These are phyloP conservation scores for Boletus sp. DNA, from an alignment of 1,284 basidiomycete genomes.

Conservation along the genomic window DNA sequence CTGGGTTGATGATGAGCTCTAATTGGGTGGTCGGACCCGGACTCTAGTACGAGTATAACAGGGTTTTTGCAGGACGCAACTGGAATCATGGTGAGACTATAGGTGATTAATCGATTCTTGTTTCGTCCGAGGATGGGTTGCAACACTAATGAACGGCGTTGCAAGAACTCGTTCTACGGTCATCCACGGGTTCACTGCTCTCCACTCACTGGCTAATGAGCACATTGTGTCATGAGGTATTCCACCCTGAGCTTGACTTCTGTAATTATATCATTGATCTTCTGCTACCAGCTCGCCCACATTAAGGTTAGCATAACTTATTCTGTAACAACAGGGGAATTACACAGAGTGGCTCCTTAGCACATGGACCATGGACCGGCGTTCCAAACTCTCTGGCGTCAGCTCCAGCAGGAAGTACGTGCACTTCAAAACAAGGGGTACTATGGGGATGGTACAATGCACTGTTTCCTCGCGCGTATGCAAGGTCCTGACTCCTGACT, in stretches of 20 bases:
- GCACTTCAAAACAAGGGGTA: slow-evolving; percentile 73
- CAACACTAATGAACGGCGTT: background rate
- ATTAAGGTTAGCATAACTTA: slow-evolving; percentile 57
- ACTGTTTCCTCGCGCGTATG: slow-evolving; percentile 2
- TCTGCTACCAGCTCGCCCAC: slow-evolving; percentile 63
- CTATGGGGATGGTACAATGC: slow-evolving; percentile 70
- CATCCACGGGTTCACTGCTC: slow-evolving; percentile 59
- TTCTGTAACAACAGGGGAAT: slow-evolving; percentile 1
- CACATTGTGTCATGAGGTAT: slow-evolving; percentile 82
- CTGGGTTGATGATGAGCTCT: background rate
- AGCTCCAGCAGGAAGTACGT: slow-evolving; percentile 64
- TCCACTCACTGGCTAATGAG: slow-evolving; percentile 72
- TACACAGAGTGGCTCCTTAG: slow-evolving; percentile 41
- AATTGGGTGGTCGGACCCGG: slow-evolving; percentile 12
- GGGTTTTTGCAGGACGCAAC: slow-evolving; percentile 77
- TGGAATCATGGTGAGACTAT: slow-evolving; percentile 81
- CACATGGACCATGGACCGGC: slow-evolving; percentile 77
- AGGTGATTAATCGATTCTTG: slow-evolving; percentile 52
- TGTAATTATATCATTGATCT: slow-evolving; percentile 7
- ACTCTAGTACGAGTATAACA: slow-evolving; percentile 70
- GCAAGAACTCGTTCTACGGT: slow-evolving; percentile 72
- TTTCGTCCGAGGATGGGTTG: slow-evolving; percentile 2
- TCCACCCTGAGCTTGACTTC: slow-evolving; percentile 6
- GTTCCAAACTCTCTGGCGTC: slow-evolving; percentile 74
- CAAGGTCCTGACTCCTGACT: slow-evolving; percentile 12